A percentile compares a stretch with the other conserved stretches of the same genome.
These are phyloP conservation scores for Leersia perrieri DNA, from an alignment of 176 grass and related monocot genomes.

Conservation along the genomic window DNA sequence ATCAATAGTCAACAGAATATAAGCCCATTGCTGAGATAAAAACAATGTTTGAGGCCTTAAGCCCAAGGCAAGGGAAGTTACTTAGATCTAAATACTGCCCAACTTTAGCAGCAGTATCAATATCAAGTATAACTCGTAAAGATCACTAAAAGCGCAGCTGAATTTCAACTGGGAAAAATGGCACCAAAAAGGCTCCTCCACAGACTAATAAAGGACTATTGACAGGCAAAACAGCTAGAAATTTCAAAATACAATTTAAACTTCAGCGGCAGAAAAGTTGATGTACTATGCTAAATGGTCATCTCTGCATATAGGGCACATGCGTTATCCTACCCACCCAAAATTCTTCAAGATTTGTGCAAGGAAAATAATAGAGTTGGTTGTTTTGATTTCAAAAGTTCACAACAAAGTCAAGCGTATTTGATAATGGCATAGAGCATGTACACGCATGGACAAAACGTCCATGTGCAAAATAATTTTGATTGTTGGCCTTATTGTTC, in stretches of 20 bases:
- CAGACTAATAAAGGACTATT: neutral
- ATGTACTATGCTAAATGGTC: neutral
- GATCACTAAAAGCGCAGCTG: neutral
- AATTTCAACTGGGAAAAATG: conserved; percentile 2
- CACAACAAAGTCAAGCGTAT: neutral
- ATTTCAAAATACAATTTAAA: neutral
- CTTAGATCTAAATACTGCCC: neutral
- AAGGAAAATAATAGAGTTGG: neutral
- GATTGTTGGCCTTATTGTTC: neutral
- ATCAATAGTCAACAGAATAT: neutral
- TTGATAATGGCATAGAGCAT: neutral
- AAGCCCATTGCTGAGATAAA: neutral
- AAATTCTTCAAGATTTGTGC: neutral
- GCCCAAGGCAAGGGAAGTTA: neutral
- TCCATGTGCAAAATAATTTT: neutral
- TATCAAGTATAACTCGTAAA: neutral
- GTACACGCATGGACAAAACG: neutral
- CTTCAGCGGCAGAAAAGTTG: neutral
- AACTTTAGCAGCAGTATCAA: neutral
- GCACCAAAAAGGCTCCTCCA: neutral
- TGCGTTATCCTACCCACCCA: neutral
- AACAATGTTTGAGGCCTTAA: neutral
- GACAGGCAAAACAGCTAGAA: neutral
- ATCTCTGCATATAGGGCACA: neutral
- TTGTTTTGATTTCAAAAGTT: neutral